Evolutionary conservation across 495 filamentous ascomycete genomes (phyloP).

Genomic region (Penicillium daleae): DNA sequence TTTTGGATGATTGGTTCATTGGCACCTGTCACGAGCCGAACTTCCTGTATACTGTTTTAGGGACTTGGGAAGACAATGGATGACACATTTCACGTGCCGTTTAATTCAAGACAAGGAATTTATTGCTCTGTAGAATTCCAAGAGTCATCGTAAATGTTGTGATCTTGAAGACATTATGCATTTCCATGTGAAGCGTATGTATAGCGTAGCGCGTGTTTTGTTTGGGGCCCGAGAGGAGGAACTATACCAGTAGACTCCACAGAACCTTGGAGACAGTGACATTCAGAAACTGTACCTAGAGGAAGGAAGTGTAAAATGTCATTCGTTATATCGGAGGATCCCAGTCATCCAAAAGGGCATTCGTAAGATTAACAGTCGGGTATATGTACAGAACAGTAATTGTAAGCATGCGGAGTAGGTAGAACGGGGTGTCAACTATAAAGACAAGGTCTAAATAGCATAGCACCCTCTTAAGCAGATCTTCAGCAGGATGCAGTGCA

Average conservation of each 20-base stretch:
- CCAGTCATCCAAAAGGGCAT: not conserved
- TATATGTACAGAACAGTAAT: too few relatives aligned
- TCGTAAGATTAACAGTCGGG: too few relatives aligned
- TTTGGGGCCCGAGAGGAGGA: not conserved
- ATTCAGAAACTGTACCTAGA: not conserved
- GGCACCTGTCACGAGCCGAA: constrained; percentile 7
- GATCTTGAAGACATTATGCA: not conserved
- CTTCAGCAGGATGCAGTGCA: not conserved
- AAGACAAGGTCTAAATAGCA: not conserved
- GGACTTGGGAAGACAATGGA: not conserved
- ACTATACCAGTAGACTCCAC: not conserved
- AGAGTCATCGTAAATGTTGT: not conserved
- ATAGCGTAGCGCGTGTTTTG: not conserved
- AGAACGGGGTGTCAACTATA: not conserved
- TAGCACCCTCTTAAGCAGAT: too few relatives aligned
- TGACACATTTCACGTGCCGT: constrained; percentile 1
- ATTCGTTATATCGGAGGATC: not conserved
- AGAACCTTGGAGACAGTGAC: not conserved
- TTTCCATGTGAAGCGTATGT: not conserved
- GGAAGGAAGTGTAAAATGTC: not conserved
- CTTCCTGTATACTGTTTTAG: constrained; percentile 1
- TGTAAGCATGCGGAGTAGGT: not conserved
- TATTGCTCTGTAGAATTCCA: not conserved
- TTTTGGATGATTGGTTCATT: constrained; percentile 5
- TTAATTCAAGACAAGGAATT: not conserved